These are phyloP conservation scores for Pugionium cornutum DNA, from an alignment of 345 rosid species.

Conservation along the genomic window DNA sequence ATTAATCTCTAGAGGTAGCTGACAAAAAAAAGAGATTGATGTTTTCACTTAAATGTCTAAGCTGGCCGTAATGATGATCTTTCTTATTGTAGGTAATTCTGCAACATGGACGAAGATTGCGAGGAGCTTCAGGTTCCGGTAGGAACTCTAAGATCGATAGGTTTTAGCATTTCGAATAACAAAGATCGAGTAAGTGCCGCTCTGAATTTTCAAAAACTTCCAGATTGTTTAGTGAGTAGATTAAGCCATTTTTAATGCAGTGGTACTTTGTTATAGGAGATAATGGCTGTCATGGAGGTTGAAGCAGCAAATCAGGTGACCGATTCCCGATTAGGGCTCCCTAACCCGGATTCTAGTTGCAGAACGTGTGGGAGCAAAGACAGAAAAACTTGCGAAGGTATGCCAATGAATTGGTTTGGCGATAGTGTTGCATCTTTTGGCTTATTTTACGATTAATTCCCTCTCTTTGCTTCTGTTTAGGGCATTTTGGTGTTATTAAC, in stretches of 20 bases:
- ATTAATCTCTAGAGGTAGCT: not conserved
- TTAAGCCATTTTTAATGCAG: slow-evolving; percentile 11
- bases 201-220: not conserved
- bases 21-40: not conserved
- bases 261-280: slow-evolving; percentile 51
- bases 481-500: slow-evolving; percentile 77
- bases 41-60: not conserved
- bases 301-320: slow-evolving; percentile 56
- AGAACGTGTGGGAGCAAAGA: slow-evolving; percentile 65
- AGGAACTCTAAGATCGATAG: slow-evolving; percentile 25
- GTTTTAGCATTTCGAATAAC: slow-evolving; percentile 32
- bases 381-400: slow-evolving; percentile 76
- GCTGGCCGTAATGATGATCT: slow-evolving; percentile 2
- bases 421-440: not conserved
- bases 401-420: slow-evolving; percentile 10
- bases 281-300: slow-evolving; percentile 48
- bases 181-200: slow-evolving; percentile 32
- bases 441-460: not conserved
- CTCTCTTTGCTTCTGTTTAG: slow-evolving; percentile 40
- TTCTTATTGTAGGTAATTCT: slow-evolving; percentile 6
- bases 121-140: slow-evolving; percentile 24
- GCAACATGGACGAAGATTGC: slow-evolving; percentile 14
- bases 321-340: slow-evolving; percentile 77
- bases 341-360: slow-evolving; percentile 64
- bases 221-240: not conserved